Percentiles rank a stretch among this genome's conserved stretches.
phyloP scores from a whole-genome alignment of 768 basidiomycete genomes.

The Cytidiella melzeri region DNA sequence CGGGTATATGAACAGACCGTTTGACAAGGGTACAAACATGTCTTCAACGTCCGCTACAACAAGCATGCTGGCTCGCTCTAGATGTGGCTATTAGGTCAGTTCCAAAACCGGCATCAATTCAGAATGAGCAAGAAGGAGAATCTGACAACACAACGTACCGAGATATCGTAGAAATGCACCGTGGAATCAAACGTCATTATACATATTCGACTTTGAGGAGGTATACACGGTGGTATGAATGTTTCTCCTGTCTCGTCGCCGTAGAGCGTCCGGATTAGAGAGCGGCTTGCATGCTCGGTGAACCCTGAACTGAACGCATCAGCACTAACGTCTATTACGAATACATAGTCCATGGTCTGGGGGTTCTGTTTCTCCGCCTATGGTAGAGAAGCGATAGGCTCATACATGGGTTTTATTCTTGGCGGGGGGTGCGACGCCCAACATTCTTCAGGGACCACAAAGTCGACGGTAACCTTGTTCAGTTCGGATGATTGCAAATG shows the following conservation, averaged over 20 bases:
- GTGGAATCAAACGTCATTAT: slow-evolving; percentile 78
- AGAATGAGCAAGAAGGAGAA: slow-evolving; percentile 1
- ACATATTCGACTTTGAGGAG: slow-evolving; percentile 51
- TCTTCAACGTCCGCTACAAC: slow-evolving; percentile 91
- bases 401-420: slow-evolving; percentile 46
- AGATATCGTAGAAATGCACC: slow-evolving; percentile 87
- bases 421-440: slow-evolving; percentile 72
- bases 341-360: slow-evolving; percentile 65
- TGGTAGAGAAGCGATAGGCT: slow-evolving; percentile 42
- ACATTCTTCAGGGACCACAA: slow-evolving; percentile 70
- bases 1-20: slow-evolving; percentile 75
- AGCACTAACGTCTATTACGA: slow-evolving; percentile 79
- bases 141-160: slow-evolving; percentile 25
- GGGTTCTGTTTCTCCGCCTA: slow-evolving; percentile 44
- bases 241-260: slow-evolving; percentile 40
- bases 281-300: slow-evolving; percentile 56
- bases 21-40: slow-evolving; percentile 72
- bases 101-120: not conserved
- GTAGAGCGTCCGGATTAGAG: slow-evolving; percentile 59
- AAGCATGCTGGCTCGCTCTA: slow-evolving; percentile 55
- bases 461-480: slow-evolving; percentile 88
- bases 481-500: slow-evolving; percentile 80
- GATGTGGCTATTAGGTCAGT: slow-evolving; percentile 32
- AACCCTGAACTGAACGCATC: slow-evolving; percentile 67
- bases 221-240: slow-evolving; percentile 45